Percentiles rank a stretch among this genome's conserved stretches.
Conservation (phyloP, 2,329 filamentous ascomycete genomes). For the Passalora sequoiae region DNA sequence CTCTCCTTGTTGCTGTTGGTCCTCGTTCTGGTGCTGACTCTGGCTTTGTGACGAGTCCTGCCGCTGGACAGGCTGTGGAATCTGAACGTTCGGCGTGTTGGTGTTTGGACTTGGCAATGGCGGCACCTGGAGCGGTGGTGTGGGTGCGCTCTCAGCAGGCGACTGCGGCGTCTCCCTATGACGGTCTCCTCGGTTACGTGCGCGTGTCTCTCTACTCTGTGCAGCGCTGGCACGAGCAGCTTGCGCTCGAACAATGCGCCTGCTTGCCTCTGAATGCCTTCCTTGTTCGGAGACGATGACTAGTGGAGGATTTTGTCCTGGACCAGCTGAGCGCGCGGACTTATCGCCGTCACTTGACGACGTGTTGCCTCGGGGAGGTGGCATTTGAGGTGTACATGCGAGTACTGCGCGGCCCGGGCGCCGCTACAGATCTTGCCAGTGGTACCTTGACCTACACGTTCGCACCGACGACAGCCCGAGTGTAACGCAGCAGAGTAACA, state of each 20-base stretch:
- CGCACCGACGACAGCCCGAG: background rate
- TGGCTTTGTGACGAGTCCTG: constrained; percentile 3
- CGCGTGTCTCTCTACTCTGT: constrained; percentile 31
- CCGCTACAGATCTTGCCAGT: background rate
- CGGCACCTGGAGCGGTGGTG: constrained; percentile 6
- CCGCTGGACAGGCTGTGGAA: constrained; percentile 4
- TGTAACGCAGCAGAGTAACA: background rate
- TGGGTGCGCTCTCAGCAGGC: constrained; percentile 10
- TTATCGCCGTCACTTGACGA: constrained; percentile 10
- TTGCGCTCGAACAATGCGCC: constrained; percentile 32
- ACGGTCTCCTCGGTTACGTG: constrained; percentile 30
- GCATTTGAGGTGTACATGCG: constrained; percentile 13
- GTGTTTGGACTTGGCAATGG: constrained; percentile 3
- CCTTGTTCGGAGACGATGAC: constrained; percentile 33
- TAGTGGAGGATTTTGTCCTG: constrained; percentile 23
- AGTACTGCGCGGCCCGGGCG: background rate
- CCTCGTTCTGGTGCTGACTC: constrained; percentile 7
- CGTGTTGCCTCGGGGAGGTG: constrained; percentile 13
- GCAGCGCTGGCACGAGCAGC: constrained; percentile 33
- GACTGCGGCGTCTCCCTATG: constrained; percentile 22
- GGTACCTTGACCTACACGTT: background rate
- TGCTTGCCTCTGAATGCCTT: constrained; percentile 28
- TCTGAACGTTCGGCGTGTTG: constrained; percentile 4
- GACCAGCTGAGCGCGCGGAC: constrained; percentile 5
- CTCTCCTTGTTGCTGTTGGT: background rate